Base-by-base conservation (phyloP, 1,139 yeast genomes). In the Starmera stellimalicola region DNA sequence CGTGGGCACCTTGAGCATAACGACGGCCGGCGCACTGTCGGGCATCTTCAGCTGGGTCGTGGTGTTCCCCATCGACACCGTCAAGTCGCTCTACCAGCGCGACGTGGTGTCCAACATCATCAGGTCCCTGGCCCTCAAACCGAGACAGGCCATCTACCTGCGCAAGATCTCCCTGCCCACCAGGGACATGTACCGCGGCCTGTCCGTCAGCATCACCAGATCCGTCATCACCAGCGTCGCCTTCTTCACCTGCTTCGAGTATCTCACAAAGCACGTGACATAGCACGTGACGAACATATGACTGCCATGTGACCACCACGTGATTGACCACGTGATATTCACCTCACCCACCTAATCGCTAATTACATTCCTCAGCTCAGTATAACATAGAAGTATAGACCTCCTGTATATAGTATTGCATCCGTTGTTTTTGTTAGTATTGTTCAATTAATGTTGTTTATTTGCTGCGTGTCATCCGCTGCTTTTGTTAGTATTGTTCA, bases 61-160 rank as follows among this genome's bases (percentile, higher is more conserved):
- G 2, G 76, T 83, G 3, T 84, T 80, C 58, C 95, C 95, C 0
- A 54, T 85, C 3, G 95, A 84, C 52, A 83, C 94, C 0, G 64
- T 78, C 39, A 84, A 85, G 52, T 73, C 88, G 2, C 65, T 77
- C 38, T 67, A 74, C 30, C 95, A 84, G 52, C 71, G 80, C 38
- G 93, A 83, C 46, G 66, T 79, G 8, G 81, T 83, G 25, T 63
- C 77, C 16, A 73, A 76, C 43, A 73, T 78, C n/a, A 58, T 80
- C 34, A 57, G 83, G 29, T 44, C 48, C 3, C 52, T 52, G 11
- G 46, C 56, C 1, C 51, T 68, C 23, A 57, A 55, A 33, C 51
- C 68, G 27, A 55, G 51, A 20, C 53, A 55, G 35, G 61, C 71
- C 0, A 39, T 54, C 3, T 50, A 50, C n/a, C 35, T 49, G 1